Evolutionary conservation across 352 stramenopile species (phyloP), one percentile per base, ranked within the genome.

Genomic region (Phytophthora crassamura): DNA sequence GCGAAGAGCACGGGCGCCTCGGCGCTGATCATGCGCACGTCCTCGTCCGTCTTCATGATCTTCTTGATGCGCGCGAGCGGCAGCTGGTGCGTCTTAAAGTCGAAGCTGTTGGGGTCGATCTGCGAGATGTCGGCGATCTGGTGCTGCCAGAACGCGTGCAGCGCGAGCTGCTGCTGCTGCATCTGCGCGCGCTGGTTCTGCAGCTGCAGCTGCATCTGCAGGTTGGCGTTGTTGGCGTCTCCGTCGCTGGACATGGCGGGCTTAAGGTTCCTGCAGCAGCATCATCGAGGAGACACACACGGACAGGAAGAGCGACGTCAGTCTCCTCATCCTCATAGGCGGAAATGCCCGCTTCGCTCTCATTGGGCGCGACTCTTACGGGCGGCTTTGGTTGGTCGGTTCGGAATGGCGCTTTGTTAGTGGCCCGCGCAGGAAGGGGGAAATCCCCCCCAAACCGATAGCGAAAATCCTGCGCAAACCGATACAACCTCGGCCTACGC

Each of bases 11-110:
- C 88, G 7, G 93, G 93, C 25, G 93, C 93, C 54, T 98, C 93
- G 0, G 89, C 90, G 46, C 89, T 96, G 73, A 98, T 98, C 93
- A 98, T 98, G 33, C 88, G 87, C 40, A 98, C 88, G 70, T 98
- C 91, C 61, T 98, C 93, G 73, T 98, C 93, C 45, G 91, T 94
- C 77, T 97, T 97, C 93, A 98, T 98, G 77, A 98, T 98, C 67
- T 97, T 97, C 81, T 98, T 98, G 64, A 98, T 97, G 49, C 93
- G 88, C 49, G 93, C 92, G 56, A 98, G 88, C 30, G 93, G 92
- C 38, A 98, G 78, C 52, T 97, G 87, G 66, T 96, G 82, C 62
- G 83, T 93, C 74, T 94, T 93, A 53, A 96, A 95, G 65, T 96
- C 88, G 57, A 93, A 92, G 33, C 81, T 68, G 67, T 87, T 90